A percentile compares a stretch with the other conserved stretches of the same genome.
These are phyloP conservation scores for Coemansia sp. DNA, from an alignment of 192 early-diverging fungal genomes.

Conservation along the genomic window DNA sequence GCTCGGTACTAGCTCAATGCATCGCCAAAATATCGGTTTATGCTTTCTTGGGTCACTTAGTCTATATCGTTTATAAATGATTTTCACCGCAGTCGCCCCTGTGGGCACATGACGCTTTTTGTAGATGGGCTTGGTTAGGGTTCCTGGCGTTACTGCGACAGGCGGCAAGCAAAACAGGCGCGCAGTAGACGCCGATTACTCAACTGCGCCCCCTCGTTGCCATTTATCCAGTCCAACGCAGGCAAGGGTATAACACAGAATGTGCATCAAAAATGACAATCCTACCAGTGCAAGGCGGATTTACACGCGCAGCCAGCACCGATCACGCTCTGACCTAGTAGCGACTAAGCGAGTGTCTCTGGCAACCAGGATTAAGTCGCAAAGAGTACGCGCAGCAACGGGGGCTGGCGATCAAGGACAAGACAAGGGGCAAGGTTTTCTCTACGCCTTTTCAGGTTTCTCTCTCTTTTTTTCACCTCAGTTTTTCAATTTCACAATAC, in stretches of 20 bases:
- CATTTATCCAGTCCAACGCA: neutral
- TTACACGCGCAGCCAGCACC: neutral
- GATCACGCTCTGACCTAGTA: neutral
- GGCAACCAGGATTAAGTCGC: neutral
- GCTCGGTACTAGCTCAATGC: neutral
- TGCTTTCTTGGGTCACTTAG: neutral
- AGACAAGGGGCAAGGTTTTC: neutral
- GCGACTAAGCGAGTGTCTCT: neutral
- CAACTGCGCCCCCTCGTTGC: neutral
- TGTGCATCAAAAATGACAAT: neutral
- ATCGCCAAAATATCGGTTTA: neutral
- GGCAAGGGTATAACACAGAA: neutral
- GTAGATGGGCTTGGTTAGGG: neutral
- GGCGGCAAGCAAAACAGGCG: conserved; percentile 6
- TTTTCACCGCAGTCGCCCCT: neutral
- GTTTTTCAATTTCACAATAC: neutral
- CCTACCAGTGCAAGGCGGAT: neutral
- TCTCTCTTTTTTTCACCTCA: conserved; percentile 5
- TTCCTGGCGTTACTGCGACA: neutral
- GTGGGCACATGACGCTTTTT: neutral
- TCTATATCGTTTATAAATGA: neutral
- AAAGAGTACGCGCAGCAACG: neutral
- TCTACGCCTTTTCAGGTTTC: conserved; percentile 3
- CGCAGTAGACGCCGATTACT: conserved; percentile 9
- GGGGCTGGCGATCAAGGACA: neutral